Percentiles rank a stretch among this genome's conserved stretches.
Conservation (phyloP, 2,329 filamentous ascomycete species). For the Dactylonectria macrodidyma region DNA sequence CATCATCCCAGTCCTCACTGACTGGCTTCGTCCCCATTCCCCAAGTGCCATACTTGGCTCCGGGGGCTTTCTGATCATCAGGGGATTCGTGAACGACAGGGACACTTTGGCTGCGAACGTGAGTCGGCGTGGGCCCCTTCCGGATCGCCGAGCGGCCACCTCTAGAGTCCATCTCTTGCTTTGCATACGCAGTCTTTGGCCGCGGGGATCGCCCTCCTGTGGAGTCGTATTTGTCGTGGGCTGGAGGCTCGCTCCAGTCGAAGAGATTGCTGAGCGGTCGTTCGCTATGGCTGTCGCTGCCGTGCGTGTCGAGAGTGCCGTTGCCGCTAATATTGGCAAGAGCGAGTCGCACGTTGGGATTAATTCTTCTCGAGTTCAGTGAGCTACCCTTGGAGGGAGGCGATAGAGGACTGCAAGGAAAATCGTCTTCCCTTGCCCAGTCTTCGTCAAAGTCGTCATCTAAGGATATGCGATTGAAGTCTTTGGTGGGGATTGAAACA, state of each 20-base stretch:
- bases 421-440: slow-evolving; percentile 70
- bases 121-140: slow-evolving; percentile 77
- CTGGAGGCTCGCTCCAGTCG: slow-evolving; percentile 81
- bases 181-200: slow-evolving; percentile 83
- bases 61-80: slow-evolving; percentile 69
- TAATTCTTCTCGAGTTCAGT: slow-evolving; percentile 67
- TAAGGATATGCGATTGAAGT: slow-evolving; percentile 68
- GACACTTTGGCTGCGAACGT: slow-evolving; percentile 86
- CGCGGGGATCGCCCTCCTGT: slow-evolving; percentile 73
- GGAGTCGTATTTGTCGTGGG: slow-evolving; percentile 72
- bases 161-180: slow-evolving; percentile 79
- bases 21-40: slow-evolving; percentile 83
- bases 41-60: slow-evolving; percentile 85
- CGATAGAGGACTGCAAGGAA: slow-evolving; percentile 69
- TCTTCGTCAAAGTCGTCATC: slow-evolving; percentile 76
- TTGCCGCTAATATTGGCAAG: slow-evolving; percentile 68
- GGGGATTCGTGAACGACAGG: slow-evolving; percentile 77
- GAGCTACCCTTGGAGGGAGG: slow-evolving; percentile 67
- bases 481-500: slow-evolving; percentile 54
- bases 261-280: slow-evolving; percentile 79
- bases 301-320: slow-evolving; percentile 52
- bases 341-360: slow-evolving; percentile 68
- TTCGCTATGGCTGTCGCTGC: slow-evolving; percentile 49
- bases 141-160: slow-evolving; percentile 78
- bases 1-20: slow-evolving; percentile 91